These are phyloP conservation scores for Pseudozyma thailandica DNA, from an alignment of 1,284 basidiomycete genomes.

Conservation along the genomic window DNA sequence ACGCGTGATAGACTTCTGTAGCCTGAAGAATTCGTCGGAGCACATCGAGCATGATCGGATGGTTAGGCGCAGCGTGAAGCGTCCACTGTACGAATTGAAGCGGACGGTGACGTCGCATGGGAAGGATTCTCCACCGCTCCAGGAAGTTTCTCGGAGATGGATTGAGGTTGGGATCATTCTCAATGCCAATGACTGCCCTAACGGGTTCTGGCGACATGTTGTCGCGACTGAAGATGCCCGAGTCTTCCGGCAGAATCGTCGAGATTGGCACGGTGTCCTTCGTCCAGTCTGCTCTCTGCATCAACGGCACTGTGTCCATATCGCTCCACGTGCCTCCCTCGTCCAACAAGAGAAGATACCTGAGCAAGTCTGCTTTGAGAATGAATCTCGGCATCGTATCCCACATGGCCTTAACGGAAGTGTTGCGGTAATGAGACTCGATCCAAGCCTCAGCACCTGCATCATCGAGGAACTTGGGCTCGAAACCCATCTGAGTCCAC, in stretches of 20 bases:
- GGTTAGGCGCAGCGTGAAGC: conserved; percentile 35
- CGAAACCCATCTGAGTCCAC: conserved; percentile 47
- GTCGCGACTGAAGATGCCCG: conserved; percentile 24
- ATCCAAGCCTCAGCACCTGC: conserved; percentile 41
- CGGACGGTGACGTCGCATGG: conserved; percentile 32
- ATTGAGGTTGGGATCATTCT: conserved; percentile 43
- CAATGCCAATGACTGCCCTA: conserved; percentile 47
- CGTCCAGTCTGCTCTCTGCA: conserved; percentile 41
- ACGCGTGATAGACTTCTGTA: conserved; percentile 28
- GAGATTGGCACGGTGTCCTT: conserved; percentile 37
- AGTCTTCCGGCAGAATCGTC: conserved; percentile 16
- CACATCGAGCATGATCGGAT: conserved; percentile 51
- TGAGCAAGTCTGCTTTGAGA: conserved; percentile 50
- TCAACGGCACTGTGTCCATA: conserved; percentile 53
- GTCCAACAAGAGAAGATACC: conserved; percentile 48
- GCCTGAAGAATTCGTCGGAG: conserved; percentile 36
- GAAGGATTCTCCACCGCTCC: conserved; percentile 34
- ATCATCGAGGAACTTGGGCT: conserved; percentile 51
- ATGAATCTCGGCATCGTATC: conserved; percentile 47
- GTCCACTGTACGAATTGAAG: conserved; percentile 53
- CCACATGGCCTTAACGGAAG: conserved; percentile 42
- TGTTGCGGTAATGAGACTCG: conserved; percentile 28
- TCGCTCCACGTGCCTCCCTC: conserved; percentile 55
- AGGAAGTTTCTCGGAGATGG: conserved; percentile 29
- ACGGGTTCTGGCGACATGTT: conserved; percentile 23